These are phyloP conservation scores for Leishmania gerbilli DNA, from an alignment of 208 protist species.

Conservation along the genomic window DNA sequence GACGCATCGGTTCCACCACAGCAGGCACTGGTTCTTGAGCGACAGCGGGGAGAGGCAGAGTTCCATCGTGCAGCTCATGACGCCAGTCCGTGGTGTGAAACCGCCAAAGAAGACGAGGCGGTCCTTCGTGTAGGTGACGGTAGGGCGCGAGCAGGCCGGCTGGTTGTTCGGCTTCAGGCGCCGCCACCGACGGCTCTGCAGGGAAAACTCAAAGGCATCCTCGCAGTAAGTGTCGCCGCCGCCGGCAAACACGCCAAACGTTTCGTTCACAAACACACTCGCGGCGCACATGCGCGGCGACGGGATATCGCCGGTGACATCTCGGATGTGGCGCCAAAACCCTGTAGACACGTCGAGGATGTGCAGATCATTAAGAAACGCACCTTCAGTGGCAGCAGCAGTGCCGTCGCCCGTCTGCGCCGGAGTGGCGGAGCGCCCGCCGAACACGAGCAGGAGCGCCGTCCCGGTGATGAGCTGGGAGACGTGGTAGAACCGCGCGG, in stretches of 20 bases:
- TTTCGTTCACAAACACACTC: slow-evolving; percentile 44
- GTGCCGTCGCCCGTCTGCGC: slow-evolving; percentile 2
- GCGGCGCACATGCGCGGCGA: slow-evolving; percentile 47
- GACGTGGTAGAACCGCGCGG: slow-evolving; percentile 52
- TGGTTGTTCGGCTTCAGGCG: slow-evolving; percentile 28
- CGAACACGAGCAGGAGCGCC: slow-evolving; percentile 56
- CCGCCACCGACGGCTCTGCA: slow-evolving; percentile 32
- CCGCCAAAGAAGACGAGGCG: slow-evolving; percentile 58
- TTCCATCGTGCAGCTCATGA: slow-evolving; percentile 39
- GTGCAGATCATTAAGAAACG: slow-evolving; percentile 53
- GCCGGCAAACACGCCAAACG: slow-evolving; percentile 45
- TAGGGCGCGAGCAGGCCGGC: slow-evolving; percentile 49
- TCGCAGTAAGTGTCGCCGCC: slow-evolving; percentile 36
- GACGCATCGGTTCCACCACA: slow-evolving; percentile 31
- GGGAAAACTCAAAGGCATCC: slow-evolving; percentile 41
- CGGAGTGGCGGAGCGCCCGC: slow-evolving; percentile 34
- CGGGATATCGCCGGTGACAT: slow-evolving; percentile 24
- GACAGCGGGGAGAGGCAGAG: slow-evolving; percentile 36
- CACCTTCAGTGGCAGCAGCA: slow-evolving; percentile 5
- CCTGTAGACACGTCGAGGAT: slow-evolving; percentile 49
- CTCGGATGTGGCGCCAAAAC: slow-evolving; percentile 37
- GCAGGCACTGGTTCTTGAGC: slow-evolving; percentile 25
- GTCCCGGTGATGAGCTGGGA: slow-evolving; percentile 43
- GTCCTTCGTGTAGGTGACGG: slow-evolving; percentile 36
- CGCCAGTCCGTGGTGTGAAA: slow-evolving; percentile 17